These are phyloP conservation scores for Blastobotrys ciferrii DNA, from an alignment of 1,139 yeast genomes.

Conservation along the genomic window DNA sequence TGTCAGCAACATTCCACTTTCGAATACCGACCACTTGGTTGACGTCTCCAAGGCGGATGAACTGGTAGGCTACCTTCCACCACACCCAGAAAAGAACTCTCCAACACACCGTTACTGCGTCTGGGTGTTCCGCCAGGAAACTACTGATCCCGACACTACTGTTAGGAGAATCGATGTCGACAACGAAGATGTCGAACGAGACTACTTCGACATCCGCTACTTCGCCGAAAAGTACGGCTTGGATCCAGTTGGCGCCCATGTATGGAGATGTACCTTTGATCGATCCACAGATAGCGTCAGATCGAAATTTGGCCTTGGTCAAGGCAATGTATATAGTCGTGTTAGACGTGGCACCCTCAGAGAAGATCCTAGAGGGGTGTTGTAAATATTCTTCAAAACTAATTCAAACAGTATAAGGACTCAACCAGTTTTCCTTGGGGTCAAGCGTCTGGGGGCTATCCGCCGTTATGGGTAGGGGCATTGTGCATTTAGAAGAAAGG, in stretches of 20 bases:
- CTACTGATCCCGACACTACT: constrained; percentile 15
- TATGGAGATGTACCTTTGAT: constrained; percentile 88
- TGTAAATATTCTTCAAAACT: constrained; percentile 10
- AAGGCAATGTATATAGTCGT: constrained; percentile 59
- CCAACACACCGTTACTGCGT: constrained; percentile 80
- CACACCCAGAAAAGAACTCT: constrained; percentile 85
- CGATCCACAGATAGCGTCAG: constrained; percentile 68
- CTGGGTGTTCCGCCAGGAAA: constrained; percentile 82
- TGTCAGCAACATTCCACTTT: constrained; percentile 62
- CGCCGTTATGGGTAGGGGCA: too few relatives aligned
- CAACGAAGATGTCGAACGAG: constrained; percentile 37
- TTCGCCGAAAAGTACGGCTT: constrained; percentile 58
- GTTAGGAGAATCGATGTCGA: constrained; percentile 21
- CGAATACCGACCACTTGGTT: constrained; percentile 58
- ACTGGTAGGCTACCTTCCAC: constrained; percentile 69
- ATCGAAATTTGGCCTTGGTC: constrained; percentile 64
- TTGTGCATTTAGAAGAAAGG: too few relatives aligned
- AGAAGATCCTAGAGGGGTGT: constrained; percentile 11
- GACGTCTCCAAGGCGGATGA: constrained; percentile 48
- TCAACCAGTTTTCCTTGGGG: too few relatives aligned
- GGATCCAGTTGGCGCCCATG: constrained; percentile 82
- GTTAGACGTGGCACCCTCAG: constrained; percentile 11
- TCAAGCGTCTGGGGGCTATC: too few relatives aligned
- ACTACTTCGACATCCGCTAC: constrained; percentile 65
- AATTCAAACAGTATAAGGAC: too few relatives aligned